Evolutionary conservation across 768 basidiomycete genomes (phyloP), one percentile per base, ranked within the genome.

Genomic region (Lactifluus echinatus): DNA sequence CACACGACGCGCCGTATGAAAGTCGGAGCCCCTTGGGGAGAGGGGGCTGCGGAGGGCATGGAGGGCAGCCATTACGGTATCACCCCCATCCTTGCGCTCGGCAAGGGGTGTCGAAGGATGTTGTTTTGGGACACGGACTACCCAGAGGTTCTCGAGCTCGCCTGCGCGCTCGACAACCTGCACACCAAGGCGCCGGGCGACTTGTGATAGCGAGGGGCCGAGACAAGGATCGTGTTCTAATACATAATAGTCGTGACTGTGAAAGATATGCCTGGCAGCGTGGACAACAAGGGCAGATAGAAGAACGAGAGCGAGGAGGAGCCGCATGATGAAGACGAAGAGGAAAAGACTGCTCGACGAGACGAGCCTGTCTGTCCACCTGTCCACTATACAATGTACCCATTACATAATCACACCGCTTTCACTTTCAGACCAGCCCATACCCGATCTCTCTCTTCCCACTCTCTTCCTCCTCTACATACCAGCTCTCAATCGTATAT

Each of bases 151-250:
- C 28, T 71, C 67, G 5, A 99, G 79, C 67, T 93, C 86, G 50
- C 96, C 93, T 24, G 84, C 85, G 63, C 82, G 87, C 67, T 94
- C 91, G 55, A 98, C 86, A 47, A 96, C 73, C 71, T 97, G 87
- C 21, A 92, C 85, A 14, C 83, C 84, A 11, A 98, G 76, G 0
- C 74, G 69, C 7, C 67, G 46, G 6, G 83, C 78, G 56, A 85
- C 76, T 61, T 88, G 82, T 55, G 72, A 71, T 59, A 89, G 77
- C 63, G 83, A 77, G 62, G 79, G 76, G 59, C 74, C 72, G 8
- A 72, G 69, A 44, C 66, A 64, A 44, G 87, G 80, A 63, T 77
- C 70, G 65, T 88, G 82, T 63, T 85, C 83, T 28, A 91, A 66
- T 52, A 85, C 80, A 74, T 94, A 97, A 74, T 99, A 98, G 64